Percentiles rank a stretch among this genome's conserved stretches.
Evolutionary conservation across 2,329 filamentous ascomycete species (phyloP).

Genomic region (Aspergillus sp.): DNA sequence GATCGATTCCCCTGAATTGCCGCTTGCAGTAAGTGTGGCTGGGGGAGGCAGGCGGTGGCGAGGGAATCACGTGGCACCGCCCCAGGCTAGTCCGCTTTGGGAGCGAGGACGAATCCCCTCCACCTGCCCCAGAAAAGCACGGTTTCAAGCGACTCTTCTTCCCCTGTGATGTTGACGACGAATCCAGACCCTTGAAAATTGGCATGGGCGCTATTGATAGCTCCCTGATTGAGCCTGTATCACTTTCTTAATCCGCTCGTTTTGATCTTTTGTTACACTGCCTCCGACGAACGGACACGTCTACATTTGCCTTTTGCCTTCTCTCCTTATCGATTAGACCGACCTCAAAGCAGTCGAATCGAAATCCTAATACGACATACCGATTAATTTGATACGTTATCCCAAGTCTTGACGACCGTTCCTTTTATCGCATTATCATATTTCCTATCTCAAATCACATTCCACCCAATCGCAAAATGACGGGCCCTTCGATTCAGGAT

Average conservation of each 20-base stretch:
- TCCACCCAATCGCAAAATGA: constrained; percentile 37
- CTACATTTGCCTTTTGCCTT: constrained; percentile 20
- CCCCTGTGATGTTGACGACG: not conserved
- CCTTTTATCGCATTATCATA: not conserved
- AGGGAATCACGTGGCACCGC: constrained; percentile 13
- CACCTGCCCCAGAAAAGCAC: not conserved
- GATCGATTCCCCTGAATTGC: not conserved
- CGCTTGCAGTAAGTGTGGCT: constrained; percentile 10
- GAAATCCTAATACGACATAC: too few relatives aligned
- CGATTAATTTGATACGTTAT: too few relatives aligned
- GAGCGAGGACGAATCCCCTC: constrained; percentile 7
- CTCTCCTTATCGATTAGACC: constrained; percentile 30
- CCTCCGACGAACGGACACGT: constrained; percentile 17
- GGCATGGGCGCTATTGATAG: not conserved
- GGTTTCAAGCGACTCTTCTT: too few relatives aligned
- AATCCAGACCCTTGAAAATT: not conserved
- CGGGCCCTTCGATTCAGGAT: constrained; percentile 78
- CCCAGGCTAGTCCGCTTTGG: constrained; percentile 7
- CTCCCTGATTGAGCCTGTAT: not conserved
- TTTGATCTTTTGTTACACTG: constrained; percentile 1
- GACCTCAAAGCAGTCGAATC: not conserved
- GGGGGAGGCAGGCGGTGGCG: constrained; percentile 10
- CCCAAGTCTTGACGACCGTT: too few relatives aligned
- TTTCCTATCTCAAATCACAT: not conserved
- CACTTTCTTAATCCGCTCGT: not conserved